Conservation (phyloP, 208 protist genomes). For the Leptomonas seymouri region DNA sequence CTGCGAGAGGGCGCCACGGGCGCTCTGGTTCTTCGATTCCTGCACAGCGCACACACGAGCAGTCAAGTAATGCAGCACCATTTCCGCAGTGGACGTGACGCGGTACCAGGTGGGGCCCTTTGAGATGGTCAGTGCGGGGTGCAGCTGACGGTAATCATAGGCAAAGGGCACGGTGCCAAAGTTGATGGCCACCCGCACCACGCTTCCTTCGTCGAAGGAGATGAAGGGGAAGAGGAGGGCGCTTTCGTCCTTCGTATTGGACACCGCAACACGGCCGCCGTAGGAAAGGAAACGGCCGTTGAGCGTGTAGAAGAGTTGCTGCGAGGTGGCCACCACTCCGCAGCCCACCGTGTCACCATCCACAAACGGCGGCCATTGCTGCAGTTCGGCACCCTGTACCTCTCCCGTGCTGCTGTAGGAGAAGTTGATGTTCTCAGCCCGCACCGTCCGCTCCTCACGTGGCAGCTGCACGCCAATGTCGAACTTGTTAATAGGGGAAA, state of each 20-base stretch:
- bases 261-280: constrained; percentile 45
- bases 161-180: constrained; percentile 78
- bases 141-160: constrained; percentile 84
- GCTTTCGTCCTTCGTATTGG: constrained; percentile 32
- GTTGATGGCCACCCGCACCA: constrained; percentile 74
- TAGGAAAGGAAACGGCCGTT: constrained; percentile 85
- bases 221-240: constrained; percentile 66
- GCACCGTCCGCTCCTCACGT: constrained; percentile 21
- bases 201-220: constrained; percentile 57
- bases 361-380: constrained; percentile 58
- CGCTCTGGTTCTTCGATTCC: constrained; percentile 38
- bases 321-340: constrained; percentile 70
- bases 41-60: constrained; percentile 64
- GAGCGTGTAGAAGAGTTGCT: constrained; percentile 84
- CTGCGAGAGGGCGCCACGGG: constrained; percentile 49
- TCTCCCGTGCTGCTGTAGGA: constrained; percentile 73
- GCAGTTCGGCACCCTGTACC: constrained; percentile 40
- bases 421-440: constrained; percentile 47
- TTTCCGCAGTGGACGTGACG: constrained; percentile 73
- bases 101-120: constrained; percentile 76
- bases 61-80: constrained; percentile 79
- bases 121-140: constrained; percentile 52
- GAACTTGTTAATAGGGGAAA: constrained; percentile 39
- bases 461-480: constrained; percentile 46
- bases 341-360: constrained; percentile 84